These are phyloP conservation scores for Capsicum rhomboideum DNA, from an alignment of 257 asterid species.

Conservation along the genomic window DNA sequence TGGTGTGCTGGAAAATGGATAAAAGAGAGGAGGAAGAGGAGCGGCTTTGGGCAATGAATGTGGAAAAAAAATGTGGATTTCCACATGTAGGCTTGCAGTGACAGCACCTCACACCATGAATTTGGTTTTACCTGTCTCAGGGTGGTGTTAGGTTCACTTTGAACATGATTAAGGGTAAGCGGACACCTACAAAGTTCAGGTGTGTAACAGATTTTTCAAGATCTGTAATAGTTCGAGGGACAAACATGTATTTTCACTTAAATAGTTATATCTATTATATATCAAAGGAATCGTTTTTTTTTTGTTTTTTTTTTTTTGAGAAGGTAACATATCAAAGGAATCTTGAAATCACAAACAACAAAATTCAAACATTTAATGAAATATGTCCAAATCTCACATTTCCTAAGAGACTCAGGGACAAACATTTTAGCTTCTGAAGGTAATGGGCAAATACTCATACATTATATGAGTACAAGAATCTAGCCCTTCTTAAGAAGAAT, in stretches of 20 bases:
- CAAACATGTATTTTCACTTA: not conserved
- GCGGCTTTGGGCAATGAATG: not conserved
- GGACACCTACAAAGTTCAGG: not conserved
- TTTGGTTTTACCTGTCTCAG: not conserved
- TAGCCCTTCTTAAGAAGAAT: not conserved
- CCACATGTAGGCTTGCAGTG: not conserved
- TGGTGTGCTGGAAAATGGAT: not conserved
- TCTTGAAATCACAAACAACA: not conserved
- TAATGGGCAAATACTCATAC: not conserved
- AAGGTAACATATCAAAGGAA: not conserved
- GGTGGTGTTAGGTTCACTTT: not conserved
- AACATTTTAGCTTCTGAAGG: not conserved
- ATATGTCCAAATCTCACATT: not conserved
- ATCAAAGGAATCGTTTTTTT: not conserved
- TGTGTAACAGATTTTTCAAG: not conserved
- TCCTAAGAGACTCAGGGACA: not conserved
- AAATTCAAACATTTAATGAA: not conserved
- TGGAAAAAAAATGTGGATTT: too few species aligned
- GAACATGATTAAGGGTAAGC: not conserved
- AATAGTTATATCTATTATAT: not conserved
- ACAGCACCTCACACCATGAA: not conserved
- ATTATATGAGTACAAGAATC: not conserved
- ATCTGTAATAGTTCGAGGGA: not conserved
- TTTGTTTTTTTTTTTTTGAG: too few species aligned
- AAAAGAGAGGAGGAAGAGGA: not conserved